Base-by-base conservation (phyloP, 2,329 filamentous ascomycete species). In the Chaetomiaceae sp. region DNA sequence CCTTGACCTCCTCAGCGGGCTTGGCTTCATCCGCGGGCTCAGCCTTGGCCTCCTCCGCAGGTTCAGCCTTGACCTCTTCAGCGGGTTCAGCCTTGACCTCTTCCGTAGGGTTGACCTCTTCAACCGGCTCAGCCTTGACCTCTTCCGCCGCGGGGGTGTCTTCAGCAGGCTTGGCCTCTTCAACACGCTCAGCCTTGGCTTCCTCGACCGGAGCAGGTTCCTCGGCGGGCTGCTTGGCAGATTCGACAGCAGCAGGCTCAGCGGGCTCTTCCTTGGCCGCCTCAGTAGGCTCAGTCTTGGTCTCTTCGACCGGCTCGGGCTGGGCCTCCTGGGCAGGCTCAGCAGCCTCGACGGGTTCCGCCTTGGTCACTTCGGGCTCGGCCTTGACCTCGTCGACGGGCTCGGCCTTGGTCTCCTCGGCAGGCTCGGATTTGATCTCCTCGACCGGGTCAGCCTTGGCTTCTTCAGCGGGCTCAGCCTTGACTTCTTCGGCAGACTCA, bases 141-240 rank as follows among this genome's bases (percentile, higher is more conserved):
- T 41, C 44, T 7, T 38, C 33, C 10, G 30, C 21, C n/a, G n/a
- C n/a, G n/a, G n/a, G 19, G 34, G 8, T 16, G 30, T n/a, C 9
- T 34, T 31, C 2, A 73, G 76, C 55, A 4, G 58, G 52, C n/a
- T 33, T 31, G n/a, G 37, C 17, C 6, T 46, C 42, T 5, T 37
- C 33, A 10, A 21, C 27, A 8, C 20, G 8, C 7, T 46, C 41
- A 17, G 20, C 10, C 46, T 42, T 27, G n/a, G 30, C 38, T 12
- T 42, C 31, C n/a, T n/a, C n/a, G n/a, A n/a, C n/a, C n/a, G n/a
- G n/a, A n/a, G n/a, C n/a, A n/a, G n/a, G n/a, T n/a, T n/a, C n/a
- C 17, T 38, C 45, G 25, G 43, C 39, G 34, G 16, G 30, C 27
- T 45, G 10, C n/a, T 53, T 37, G 41, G 9, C 9, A 6, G 56